Base-by-base conservation (phyloP, 768 basidiomycete genomes). In the Rhodocollybia butyracea region DNA sequence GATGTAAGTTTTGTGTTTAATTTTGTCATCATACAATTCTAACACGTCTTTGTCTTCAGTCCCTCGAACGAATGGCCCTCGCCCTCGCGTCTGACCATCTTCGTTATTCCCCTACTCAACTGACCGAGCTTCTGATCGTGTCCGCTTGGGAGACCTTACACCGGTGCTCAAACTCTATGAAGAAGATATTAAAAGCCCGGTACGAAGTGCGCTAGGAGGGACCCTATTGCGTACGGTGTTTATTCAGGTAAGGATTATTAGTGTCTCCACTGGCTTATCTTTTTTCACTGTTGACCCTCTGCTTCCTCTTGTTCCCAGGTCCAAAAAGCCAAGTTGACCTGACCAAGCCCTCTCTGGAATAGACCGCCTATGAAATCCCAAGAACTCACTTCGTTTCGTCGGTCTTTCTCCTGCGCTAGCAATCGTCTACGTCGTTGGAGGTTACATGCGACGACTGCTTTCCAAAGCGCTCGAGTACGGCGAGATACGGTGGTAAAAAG, bases 381-480 rank as follows among this genome's bases (percentile, higher is more conserved):
- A 70, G 92, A 96, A 66, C 76, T 97, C 41, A 97, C 94, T 1
- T 99, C 98, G 91, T 5, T 98, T 98, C 64, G 94, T 98, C 57
- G 95, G 95, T 60, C 88, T 15, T n/a, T 94, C 96, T 0, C 96
- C 96, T 8, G 87, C 89, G 0, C 71, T 98, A 46, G 82, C 87
- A 3, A 73, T 98, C 31, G 80, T 94, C 3, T 95, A 94, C 61
- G 74, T 86, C 1, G 56, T 79, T 2, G 77, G 79, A 15, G 83
- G 82, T 8, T 85, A 80, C 66, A 29, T 87, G 3, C 61, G 72
- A 70, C 1, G 55, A 89, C 1, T 83, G 82, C 72, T 70, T 6
- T 50, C 48, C n/a, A 22, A 22, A 24, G 11, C 22, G 19, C 71
- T 71, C 27, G 80, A 79, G 8, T 66, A 70, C 38, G 77, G 79